Base-by-base conservation (phyloP, 805 yeast genomes). In the Ogataea trehaloabstinens region DNA sequence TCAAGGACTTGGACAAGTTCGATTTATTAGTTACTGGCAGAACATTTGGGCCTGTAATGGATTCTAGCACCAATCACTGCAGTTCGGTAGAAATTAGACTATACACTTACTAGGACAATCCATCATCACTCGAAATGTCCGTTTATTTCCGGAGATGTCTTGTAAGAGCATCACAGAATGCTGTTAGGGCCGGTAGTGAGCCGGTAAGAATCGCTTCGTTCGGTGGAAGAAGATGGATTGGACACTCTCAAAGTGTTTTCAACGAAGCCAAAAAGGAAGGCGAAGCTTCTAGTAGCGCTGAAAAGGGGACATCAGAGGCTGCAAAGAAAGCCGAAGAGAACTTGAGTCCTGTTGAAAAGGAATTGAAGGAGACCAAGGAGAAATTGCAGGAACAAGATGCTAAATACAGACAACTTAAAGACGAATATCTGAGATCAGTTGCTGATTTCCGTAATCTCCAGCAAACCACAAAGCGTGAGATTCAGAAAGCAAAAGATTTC, bases 381-480 rank as follows among this genome's bases (percentile, higher is more conserved):
- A 79, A 83, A 59, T 67, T 78, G 46, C 73, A 64, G 24, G 70
- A 71, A 39, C 86, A 80, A 58, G 82, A 75, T 52, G 80, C 79
- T 57, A 95, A 89, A 47, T 70, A 74, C 48, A 89, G 89, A 19
- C 88, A 84, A 52, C 69, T 85, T 68, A 89, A 87, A 64, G 95
- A 88, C 63, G 80, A 82, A 53, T 82, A 85, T 58, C 73, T 87
- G 41, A 79, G 95, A 52, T 75, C 95, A 18, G 75, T 88, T 41
- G 96, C 96, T 19, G 97, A 89, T 63, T 90, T 88, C 81, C 80
- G 95, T 55, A 88, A 86, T 66, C 71, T 89, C 54, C 97, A 89
- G 70, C 91, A 85, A 59, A 81, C 90, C 36, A 87, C 96, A 44
- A 84, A 85, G 67, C 76, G 85, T 52, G 96, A 90, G 61, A 71